Evolutionary conservation across 768 basidiomycete species (phyloP).

Genomic region (Panellus pusillus): DNA sequence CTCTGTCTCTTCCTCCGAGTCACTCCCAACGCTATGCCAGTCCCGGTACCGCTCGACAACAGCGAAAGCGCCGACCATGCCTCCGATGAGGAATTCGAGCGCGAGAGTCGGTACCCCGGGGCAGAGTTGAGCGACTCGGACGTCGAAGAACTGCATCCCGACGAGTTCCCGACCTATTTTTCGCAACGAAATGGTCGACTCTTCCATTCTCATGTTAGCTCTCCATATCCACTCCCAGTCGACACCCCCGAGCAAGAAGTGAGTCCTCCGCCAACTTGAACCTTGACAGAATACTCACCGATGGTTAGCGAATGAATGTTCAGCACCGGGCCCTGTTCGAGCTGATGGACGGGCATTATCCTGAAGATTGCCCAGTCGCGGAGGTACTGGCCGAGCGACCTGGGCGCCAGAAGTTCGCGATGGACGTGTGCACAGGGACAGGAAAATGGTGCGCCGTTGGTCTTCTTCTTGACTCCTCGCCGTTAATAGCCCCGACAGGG

Average conservation of each 20-base stretch:
- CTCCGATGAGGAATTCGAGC: conserved; percentile 43
- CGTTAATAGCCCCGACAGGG: conserved; percentile 42
- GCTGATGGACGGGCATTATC: conserved; percentile 56
- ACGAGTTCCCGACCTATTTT: conserved; percentile 65
- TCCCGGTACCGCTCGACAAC: too few species aligned
- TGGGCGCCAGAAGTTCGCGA: conserved; percentile 48
- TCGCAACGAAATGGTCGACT: conserved; percentile 57
- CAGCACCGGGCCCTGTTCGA: conserved; percentile 49
- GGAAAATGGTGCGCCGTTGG: conserved; percentile 59
- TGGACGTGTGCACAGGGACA: conserved; percentile 79
- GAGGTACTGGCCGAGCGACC: conserved; percentile 45
- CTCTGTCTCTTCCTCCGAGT: background rate
- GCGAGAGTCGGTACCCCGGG: conserved; percentile 9
- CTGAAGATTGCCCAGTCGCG: conserved; percentile 51
- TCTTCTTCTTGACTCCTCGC: conserved; percentile 17
- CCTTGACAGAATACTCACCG: background rate
- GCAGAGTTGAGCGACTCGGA: conserved; percentile 12
- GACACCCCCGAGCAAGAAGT: conserved; percentile 73
- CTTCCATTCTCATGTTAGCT: conserved; percentile 63
- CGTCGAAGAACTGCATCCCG: conserved; percentile 44
- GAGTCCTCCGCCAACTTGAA: conserved; percentile 23
- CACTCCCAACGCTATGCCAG: conserved; percentile 20
- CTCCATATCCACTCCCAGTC: conserved; percentile 73
- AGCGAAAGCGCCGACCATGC: background rate
- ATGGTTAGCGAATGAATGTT: conserved; percentile 50